These are phyloP conservation scores for Tolypocladium tropicale DNA, from an alignment of 2,329 filamentous ascomycete species.

Conservation along the genomic window DNA sequence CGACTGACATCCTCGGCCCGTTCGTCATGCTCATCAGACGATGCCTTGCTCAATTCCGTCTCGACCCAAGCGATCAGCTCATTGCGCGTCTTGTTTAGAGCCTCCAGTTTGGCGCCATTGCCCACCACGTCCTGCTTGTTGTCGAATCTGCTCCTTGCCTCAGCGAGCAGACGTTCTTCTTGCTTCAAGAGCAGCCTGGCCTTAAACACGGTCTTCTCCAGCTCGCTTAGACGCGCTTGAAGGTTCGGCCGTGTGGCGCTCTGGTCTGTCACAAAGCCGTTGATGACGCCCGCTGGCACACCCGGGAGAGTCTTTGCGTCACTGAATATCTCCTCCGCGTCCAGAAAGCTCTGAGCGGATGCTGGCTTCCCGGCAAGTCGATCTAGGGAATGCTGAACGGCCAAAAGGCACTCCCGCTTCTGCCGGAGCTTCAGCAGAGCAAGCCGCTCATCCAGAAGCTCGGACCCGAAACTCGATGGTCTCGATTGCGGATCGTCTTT, in stretches of 20 bases:
- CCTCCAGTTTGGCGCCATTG: slow-evolving; percentile 34
- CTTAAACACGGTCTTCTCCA: slow-evolving; percentile 49
- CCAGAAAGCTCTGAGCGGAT: slow-evolving; percentile 38
- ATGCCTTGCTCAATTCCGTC: slow-evolving; percentile 45
- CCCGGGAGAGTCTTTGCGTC: slow-evolving; percentile 33
- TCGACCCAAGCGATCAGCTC: slow-evolving; percentile 59
- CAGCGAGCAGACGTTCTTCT: slow-evolving; percentile 45
- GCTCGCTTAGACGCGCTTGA: slow-evolving; percentile 33
- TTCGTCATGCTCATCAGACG: slow-evolving; percentile 22
- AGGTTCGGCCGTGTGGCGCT: slow-evolving; percentile 29
- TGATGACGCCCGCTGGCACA: slow-evolving; percentile 42
- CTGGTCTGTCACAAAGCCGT: slow-evolving; percentile 35
- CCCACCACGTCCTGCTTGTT: slow-evolving; percentile 25
- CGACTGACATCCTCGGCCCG: slow-evolving; percentile 15
- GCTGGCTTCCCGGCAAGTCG: slow-evolving; percentile 41
- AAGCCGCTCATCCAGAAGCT: slow-evolving; percentile 38
- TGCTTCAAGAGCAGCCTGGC: slow-evolving; percentile 46
- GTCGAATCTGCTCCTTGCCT: slow-evolving; percentile 29
- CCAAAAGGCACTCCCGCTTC: slow-evolving; percentile 38
- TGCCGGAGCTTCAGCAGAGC: slow-evolving; percentile 39
- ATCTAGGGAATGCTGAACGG: slow-evolving; percentile 41
- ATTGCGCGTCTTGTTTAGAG: slow-evolving; percentile 44
- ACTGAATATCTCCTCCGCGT: slow-evolving; percentile 36
- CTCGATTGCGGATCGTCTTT: slow-evolving; percentile 10
- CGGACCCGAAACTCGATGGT: slow-evolving; percentile 6